Base-by-base conservation (phyloP, 768 basidiomycete species). In the Pulveroboletus sp. region DNA sequence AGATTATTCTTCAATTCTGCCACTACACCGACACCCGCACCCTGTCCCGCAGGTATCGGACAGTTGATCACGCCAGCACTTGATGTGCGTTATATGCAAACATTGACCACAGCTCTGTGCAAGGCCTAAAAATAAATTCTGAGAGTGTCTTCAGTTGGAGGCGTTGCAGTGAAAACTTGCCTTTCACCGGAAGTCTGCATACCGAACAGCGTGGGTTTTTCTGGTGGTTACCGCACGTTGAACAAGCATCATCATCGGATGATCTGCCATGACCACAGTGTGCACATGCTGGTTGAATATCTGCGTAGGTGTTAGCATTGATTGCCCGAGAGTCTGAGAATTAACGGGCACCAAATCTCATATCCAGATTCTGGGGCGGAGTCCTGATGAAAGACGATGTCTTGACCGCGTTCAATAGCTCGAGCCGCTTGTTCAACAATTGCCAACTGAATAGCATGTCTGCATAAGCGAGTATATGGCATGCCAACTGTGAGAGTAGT, bases 361-460 rank as follows among this genome's bases (percentile, higher is more conserved):
- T 54, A 54, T 64, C 63, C 71, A 65, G 41, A 27, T 59, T 62
- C 30, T 59, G 62, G 55, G 53, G 67, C 11, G 56, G 62, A 2
- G 47, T 59, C 53, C 33, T 55, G 28, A 45, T 54, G 45, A 49
- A 49, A 62, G 61, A 39, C 46, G 59, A 70, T 48, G 41, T 65
- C 53, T 73, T 73, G 18, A 84, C 75, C n/a, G 79, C 73, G 55
- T 88, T 88, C 49, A 92, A 68, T 1, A 93, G 73, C 55, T 90
- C 88, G 15, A 83, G 67, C 3, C 90, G 79, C 62, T 89, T 86
- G 36, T 81, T 74, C 57, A 78, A 71, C 46, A 90, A 64, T 54
- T 80, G 70, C 92, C 91, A 93, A 39, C 82, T 71, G 55, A 81
- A 80, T 21, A 93, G 71, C 54, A 86, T 69, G 49, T 93, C 88